A percentile compares a stretch with the other conserved stretches of the same genome.
Conservation (phyloP, 768 basidiomycete genomes). For the Boletus sp. region DNA sequence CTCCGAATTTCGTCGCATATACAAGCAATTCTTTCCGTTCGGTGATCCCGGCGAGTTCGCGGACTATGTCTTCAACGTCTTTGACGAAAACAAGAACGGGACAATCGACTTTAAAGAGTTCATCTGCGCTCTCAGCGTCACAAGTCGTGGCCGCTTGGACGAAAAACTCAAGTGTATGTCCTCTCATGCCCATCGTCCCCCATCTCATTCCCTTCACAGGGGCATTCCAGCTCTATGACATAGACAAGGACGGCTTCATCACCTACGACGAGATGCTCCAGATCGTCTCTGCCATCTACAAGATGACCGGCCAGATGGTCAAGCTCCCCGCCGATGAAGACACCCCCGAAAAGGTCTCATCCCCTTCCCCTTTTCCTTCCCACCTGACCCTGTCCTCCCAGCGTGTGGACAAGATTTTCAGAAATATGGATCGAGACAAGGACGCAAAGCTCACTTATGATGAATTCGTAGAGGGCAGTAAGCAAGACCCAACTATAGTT, state of each 20-base stretch:
- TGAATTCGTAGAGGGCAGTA: slow-evolving; percentile 97
- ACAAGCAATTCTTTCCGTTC: slow-evolving; percentile 99
- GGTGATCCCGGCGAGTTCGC: slow-evolving; percentile 97
- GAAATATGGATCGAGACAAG: slow-evolving; percentile 95
- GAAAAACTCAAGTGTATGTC: slow-evolving; percentile 96
- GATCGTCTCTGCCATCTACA: slow-evolving; percentile 98
- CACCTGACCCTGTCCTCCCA: slow-evolving; percentile 33
- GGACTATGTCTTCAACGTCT: slow-evolving; percentile 98
- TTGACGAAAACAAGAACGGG: slow-evolving; percentile 91
- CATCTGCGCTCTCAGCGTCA: slow-evolving; percentile 95
- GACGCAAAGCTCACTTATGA: slow-evolving; percentile 92
- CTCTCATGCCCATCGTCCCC: slow-evolving; percentile 10
- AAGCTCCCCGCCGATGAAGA: slow-evolving; percentile 98
- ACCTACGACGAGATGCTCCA: slow-evolving; percentile 99
- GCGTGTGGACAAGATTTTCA: slow-evolving; percentile 99
- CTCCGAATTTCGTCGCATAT: slow-evolving; percentile 93
- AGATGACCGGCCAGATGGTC: slow-evolving; percentile 99
- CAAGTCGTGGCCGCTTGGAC: slow-evolving; percentile 87
- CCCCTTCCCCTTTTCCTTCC: neutral
- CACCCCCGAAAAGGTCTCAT: slow-evolving; percentile 92
- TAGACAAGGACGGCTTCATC: slow-evolving; percentile 96
- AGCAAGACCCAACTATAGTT: slow-evolving; percentile 98
- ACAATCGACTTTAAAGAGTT: slow-evolving; percentile 99
- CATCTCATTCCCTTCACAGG: slow-evolving; percentile 48
- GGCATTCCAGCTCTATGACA: slow-evolving; percentile 99